Base-by-base conservation (phyloP, 345 rosid genomes). In the Brassica napus region DNA sequence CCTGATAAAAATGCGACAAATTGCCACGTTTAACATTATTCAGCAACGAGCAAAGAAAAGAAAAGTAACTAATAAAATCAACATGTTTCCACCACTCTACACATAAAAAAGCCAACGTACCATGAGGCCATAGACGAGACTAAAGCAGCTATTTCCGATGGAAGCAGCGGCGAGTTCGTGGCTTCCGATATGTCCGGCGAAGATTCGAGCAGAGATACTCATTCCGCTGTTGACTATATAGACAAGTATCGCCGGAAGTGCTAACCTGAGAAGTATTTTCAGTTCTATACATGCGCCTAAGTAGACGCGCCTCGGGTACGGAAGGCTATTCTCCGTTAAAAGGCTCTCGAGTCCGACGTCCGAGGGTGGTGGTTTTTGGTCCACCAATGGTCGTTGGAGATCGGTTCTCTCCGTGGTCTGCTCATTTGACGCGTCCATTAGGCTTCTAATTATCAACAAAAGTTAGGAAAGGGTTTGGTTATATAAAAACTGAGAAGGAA, bases 51-150 rank as follows among this genome's bases (percentile, higher is more conserved):
- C 52, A 42, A 42, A 42, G n/a, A 11, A 11, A 14, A 35, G 4
- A 11, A 47, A 47, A 3, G 54, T 12, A 47, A 39, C 12, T 47
- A 47, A 14, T 52, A 52, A 52, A 9, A 52, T 52, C 16, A n/a
- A 49, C 18, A 14, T 52, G 57, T 52, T 6, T n/a, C 57, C 57
- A 52, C 18, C 57, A 52, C 8, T 52, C 57, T 3, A 52, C 21
- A 4, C 6, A 14, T 42, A 44, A 12, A 52, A 14, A 52, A 52
- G 8, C 4, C 21, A 52, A 52, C 57, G 57, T 52, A 52, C 57
- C 57, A 52, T 52, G 57, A 52, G 57, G 57, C 57, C 57, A n/a
- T 52, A 52, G 57, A n/a, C 57, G 57, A 52, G 57, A 52, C 57
- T 52, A 12, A 52, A 52, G 57, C 57, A 14, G 57, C 57, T 52